Base-by-base conservation (phyloP, 495 filamentous ascomycete species). In the Letharia columbiana region DNA sequence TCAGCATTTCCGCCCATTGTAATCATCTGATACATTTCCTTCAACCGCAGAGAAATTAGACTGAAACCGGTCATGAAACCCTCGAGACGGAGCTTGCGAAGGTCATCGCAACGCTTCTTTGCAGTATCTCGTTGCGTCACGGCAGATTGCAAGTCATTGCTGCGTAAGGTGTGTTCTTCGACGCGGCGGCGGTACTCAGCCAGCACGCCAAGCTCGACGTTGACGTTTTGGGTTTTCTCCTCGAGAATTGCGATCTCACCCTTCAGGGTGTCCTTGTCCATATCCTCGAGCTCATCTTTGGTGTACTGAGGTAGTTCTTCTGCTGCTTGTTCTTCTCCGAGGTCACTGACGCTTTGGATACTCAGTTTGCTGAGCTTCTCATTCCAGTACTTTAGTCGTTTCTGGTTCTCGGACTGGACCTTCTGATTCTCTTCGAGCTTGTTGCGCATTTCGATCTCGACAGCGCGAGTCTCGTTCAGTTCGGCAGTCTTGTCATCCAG, bases 1-100 rank as follows among this genome's bases (percentile, higher is more conserved):
- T 98, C 95, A 11, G 94, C 94, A 71, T 98, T 98, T 52, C 94
- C 94, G 67, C 94, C 94, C 94, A 98, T 98, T 39, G 94, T 98
- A 76, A 98, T 98, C 94, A 98, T 97, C 76, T 98, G 94, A 78
- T 98, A 98, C 94, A 98, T 98, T 76, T 98, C 94, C 80, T 98
- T 98, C 63, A 98, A 80, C 3, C 93, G 88, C 31, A 96, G 79
- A n/a, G 92, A 96, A 74, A 98, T 98, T 63, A 83, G 87, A 74
- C 87, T 87, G 78, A 98, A 98, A 37, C 95, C 94, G 76, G 93
- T 91, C 93, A 98, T 98, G 83, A 98, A 98, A 60, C 94, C 94
- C 68, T 96, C 93, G 12, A 98, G 79, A 8, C 94, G 88, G 40
- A 93, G 81, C 6, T 90, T 90, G 10, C 94, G 89, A 58, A 98